Evolutionary conservation across 2,329 filamentous ascomycete genomes (phyloP).

Genomic region (Hymenotorrendiella dingleyae): DNA sequence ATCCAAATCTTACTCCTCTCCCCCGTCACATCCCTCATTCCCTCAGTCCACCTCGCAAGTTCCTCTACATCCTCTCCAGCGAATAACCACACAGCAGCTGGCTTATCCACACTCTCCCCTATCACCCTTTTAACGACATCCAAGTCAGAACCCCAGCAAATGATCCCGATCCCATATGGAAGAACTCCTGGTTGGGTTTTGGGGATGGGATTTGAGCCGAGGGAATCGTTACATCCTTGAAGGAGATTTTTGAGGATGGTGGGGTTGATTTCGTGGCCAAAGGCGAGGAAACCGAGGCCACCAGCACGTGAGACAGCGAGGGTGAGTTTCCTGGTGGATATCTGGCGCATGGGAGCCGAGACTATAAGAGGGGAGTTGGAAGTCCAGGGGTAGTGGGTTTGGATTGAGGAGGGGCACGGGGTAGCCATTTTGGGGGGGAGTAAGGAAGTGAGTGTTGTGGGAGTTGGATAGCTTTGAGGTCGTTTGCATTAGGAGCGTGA

Average conservation of each 20-base stretch:
- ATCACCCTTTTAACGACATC: not conserved
- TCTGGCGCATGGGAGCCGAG: constrained; percentile 45
- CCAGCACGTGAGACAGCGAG: constrained; percentile 51
- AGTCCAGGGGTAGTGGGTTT: constrained; percentile 3
- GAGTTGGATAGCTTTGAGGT: no score
- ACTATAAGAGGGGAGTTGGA: not conserved
- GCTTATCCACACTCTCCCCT: not conserved
- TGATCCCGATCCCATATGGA: constrained; percentile 40
- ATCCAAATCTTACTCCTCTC: constrained; percentile 23
- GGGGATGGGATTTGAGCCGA: not conserved
- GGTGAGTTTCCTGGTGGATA: constrained; percentile 57
- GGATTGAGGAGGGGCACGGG: no score
- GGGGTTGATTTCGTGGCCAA: constrained; percentile 29
- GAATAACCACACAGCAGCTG: constrained; percentile 3
- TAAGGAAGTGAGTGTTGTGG: no score
- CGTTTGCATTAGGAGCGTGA: no score
- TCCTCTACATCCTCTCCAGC: constrained; percentile 2
- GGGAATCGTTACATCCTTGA: constrained; percentile 22
- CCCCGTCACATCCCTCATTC: constrained; percentile 4
- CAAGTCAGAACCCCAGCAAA: constrained; percentile 16
- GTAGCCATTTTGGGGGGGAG: no score
- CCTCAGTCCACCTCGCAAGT: constrained; percentile 10
- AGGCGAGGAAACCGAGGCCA: constrained; percentile 40
- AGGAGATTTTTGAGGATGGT: constrained; percentile 25
- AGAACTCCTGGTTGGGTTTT: constrained; percentile 20